Conservation (phyloP, 179 eudicot genomes). For the Drosera spatulata region DNA sequence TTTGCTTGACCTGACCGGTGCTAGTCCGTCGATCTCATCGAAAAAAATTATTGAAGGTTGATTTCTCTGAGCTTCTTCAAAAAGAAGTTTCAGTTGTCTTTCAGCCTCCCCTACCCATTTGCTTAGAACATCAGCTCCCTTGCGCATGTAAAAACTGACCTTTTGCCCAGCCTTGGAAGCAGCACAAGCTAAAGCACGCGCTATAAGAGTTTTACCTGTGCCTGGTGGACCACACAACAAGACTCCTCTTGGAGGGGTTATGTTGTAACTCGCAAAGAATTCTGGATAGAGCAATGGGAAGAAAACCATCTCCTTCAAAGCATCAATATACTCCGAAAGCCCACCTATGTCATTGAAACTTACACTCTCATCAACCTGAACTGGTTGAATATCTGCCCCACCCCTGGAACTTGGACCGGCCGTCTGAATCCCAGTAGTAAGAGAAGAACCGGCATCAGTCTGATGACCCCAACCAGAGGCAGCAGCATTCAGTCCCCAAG, state of each 20-base stretch:
- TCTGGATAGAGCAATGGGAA: conserved; percentile 95
- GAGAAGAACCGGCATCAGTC: conserved; percentile 53
- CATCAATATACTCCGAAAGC: conserved; percentile 85
- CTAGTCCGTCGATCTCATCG: conserved; percentile 98
- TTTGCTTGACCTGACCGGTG: conserved; percentile 98
- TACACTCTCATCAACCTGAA: conserved; percentile 89
- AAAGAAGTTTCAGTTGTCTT: conserved; percentile 83
- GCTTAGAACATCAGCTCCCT: conserved; percentile 99
- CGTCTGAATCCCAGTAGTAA: conserved; percentile 80
- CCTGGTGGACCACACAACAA: conserved; percentile 99
- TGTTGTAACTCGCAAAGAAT: conserved; percentile 88
- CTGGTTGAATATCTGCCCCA: conserved; percentile 97
- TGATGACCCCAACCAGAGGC: conserved; percentile 99
- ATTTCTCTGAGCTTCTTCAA: conserved; percentile 97
- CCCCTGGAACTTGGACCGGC: conserved; percentile 99
- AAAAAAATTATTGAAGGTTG: conserved; percentile 98
- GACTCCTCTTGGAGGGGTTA: conserved; percentile 98
- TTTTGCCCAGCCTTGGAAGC: conserved; percentile 99
- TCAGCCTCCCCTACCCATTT: conserved; percentile 99
- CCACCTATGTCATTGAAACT: conserved; percentile 97
- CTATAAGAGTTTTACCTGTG: conserved; percentile 97
- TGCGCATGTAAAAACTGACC: conserved; percentile 99
- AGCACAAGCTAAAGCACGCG: conserved; percentile 94
- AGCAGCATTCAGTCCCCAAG: conserved; percentile 93
- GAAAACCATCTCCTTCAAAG: conserved; percentile 97